Percentiles rank a stretch among this genome's conserved stretches.
These are phyloP conservation scores for Sporobolus alterniflorus DNA, from an alignment of 202 grass and related monocot genomes.

Conservation along the genomic window DNA sequence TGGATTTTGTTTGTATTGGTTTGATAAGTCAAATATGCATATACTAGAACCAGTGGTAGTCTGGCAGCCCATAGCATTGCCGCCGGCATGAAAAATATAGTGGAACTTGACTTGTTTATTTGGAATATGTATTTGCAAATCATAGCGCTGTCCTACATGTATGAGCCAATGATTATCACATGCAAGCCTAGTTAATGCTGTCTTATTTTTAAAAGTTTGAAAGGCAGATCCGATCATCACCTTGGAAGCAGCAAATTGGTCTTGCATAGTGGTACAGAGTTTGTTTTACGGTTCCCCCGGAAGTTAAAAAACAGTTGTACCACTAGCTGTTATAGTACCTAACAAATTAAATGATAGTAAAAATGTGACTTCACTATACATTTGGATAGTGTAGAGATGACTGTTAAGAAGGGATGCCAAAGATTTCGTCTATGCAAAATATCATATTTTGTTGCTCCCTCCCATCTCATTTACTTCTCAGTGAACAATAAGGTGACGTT, in stretches of 20 bases:
- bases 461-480: too few relatives aligned
- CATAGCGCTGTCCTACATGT: not conserved
- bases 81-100: not conserved
- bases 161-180: conserved; percentile 13
- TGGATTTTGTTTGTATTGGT: conserved; percentile 28
- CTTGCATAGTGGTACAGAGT: not conserved
- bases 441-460: too few relatives aligned
- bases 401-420: too few relatives aligned
- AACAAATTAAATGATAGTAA: not conserved
- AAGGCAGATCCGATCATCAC: not conserved
- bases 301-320: not conserved
- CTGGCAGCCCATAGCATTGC: conserved; percentile 24
- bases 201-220: not conserved
- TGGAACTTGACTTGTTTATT: not conserved
- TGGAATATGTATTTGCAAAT: not conserved
- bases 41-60: not conserved
- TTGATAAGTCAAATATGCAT: not conserved
- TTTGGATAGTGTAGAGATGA: too few relatives aligned
- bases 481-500: too few relatives aligned
- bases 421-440: too few relatives aligned
- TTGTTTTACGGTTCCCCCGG: not conserved
- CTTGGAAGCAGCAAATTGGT: not conserved
- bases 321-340: not conserved
- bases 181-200: not conserved
- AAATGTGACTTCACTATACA: too few relatives aligned